These are phyloP conservation scores for Pogostemon cablin DNA, from an alignment of 257 asterid genomes.

Conservation along the genomic window DNA sequence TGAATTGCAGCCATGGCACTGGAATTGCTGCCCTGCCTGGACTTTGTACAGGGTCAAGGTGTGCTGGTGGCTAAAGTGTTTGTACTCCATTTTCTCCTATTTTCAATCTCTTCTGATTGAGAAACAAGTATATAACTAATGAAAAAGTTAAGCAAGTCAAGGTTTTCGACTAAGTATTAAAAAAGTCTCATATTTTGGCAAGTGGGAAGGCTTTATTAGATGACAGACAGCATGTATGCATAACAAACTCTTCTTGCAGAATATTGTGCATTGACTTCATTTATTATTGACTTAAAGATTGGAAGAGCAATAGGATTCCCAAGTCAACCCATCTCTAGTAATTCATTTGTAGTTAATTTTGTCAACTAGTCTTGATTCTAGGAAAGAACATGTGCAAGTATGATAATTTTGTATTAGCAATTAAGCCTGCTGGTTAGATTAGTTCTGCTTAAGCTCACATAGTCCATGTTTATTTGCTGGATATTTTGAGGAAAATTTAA, in stretches of 20 bases:
- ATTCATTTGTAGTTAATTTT: neutral
- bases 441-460: too few species aligned
- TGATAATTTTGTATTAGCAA: too few species aligned
- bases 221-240: neutral
- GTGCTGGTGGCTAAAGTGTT: constrained; percentile 71
- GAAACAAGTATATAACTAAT: constrained; percentile 20
- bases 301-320: constrained; percentile 12
- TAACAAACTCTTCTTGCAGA: neutral
- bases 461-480: too few species aligned
- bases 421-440: too few species aligned
- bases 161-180: neutral
- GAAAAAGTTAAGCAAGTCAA: constrained; percentile 32
- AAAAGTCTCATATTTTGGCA: neutral
- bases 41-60: constrained; percentile 46
- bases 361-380: constrained; percentile 23
- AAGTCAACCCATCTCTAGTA: constrained; percentile 15
- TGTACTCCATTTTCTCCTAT: constrained; percentile 46
- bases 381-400: constrained; percentile 10
- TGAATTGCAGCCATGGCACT: constrained; percentile 60
- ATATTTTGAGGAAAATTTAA: too few species aligned
- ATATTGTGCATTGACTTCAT: constrained; percentile 37
- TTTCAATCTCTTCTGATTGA: constrained; percentile 15
- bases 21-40: constrained; percentile 48
- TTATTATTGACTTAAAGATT: constrained; percentile 37
- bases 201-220: neutral